A percentile compares a stretch with the other conserved stretches of the same genome.
Evolutionary conservation across 352 stramenopile species (phyloP).

Genomic region (Phytophthora chlamydospora): DNA sequence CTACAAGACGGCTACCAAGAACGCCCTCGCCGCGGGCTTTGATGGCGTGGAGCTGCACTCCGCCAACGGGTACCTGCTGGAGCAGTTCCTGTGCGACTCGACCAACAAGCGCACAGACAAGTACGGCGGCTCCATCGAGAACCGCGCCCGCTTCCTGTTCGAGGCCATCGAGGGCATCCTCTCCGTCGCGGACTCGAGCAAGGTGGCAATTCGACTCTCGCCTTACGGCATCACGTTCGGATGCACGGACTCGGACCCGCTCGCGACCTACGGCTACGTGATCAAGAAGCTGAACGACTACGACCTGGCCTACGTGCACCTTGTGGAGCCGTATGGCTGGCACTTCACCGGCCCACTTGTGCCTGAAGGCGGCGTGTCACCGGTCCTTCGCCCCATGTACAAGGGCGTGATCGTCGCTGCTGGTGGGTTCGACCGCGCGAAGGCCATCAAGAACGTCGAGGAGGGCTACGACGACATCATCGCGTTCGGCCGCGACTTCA

Average conservation of each 20-base stretch:
- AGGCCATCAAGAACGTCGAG: conserved; percentile 38
- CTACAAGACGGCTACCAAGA: conserved; percentile 65
- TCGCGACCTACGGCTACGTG: conserved; percentile 38
- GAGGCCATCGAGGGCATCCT: conserved; percentile 63
- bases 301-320: conserved; percentile 46
- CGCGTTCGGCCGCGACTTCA: conserved; percentile 58
- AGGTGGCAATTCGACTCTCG: conserved; percentile 30
- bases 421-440: conserved; percentile 37
- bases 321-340: conserved; percentile 44
- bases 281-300: conserved; percentile 37
- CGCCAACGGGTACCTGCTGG: conserved; percentile 92
- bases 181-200: conserved; percentile 22
- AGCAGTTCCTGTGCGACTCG: conserved; percentile 85
- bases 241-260: conserved; percentile 36
- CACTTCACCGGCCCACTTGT: conserved; percentile 20
- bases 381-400: conserved; percentile 45
- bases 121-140: conserved; percentile 85
- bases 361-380: conserved; percentile 39
- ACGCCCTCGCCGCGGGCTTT: conserved; percentile 80
- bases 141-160: conserved; percentile 71
- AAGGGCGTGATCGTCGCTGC: conserved; percentile 46
- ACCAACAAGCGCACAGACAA: conserved; percentile 81
- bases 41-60: conserved; percentile 91
- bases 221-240: conserved; percentile 39
- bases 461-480: conserved; percentile 43